Conservation (phyloP, 306 rosid species). For the Sicyos edulis region DNA sequence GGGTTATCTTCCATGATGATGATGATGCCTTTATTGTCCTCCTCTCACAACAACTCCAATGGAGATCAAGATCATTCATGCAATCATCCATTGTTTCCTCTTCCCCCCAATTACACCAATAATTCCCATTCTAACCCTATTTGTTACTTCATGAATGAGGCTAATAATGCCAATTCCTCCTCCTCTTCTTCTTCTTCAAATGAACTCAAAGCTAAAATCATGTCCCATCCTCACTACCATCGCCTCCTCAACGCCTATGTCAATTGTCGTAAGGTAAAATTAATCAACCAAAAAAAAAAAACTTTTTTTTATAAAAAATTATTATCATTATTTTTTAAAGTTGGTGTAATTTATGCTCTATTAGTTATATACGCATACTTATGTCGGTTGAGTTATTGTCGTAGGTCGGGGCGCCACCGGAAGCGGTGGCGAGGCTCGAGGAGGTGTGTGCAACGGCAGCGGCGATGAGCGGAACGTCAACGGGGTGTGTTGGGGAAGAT, state of each 20-base stretch:
- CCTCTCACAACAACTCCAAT: conserved; percentile 28
- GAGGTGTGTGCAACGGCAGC: conserved; percentile 64
- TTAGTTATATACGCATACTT: no score
- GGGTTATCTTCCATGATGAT: conserved; percentile 32
- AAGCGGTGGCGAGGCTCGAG: conserved; percentile 71
- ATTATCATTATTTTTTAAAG: no score
- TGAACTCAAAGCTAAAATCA: conserved; percentile 70
- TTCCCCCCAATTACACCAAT: conserved; percentile 16
- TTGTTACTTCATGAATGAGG: conserved; percentile 62
- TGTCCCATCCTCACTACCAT: conserved; percentile 97
- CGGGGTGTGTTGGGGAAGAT: conserved; percentile 69
- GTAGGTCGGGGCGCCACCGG: conserved; percentile 94
- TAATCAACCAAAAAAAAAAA: no score
- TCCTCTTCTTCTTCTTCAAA: conserved; percentile 21
- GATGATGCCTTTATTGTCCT: conserved; percentile 73
- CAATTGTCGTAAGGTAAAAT: conserved; percentile 91
- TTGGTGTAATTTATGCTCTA: no score
- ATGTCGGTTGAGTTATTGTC: no score
- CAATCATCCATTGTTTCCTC: conserved; percentile 26
- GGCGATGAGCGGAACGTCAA: conserved; percentile 36
- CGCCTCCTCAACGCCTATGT: conserved; percentile 79
- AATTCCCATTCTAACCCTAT: conserved; percentile 10
- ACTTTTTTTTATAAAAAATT: no score
- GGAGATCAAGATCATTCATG: conserved; percentile 24
- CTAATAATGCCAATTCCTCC: conserved; percentile 25